Conservation (phyloP, 2,329 filamentous ascomycete genomes). For the Epichloe hybrida region DNA sequence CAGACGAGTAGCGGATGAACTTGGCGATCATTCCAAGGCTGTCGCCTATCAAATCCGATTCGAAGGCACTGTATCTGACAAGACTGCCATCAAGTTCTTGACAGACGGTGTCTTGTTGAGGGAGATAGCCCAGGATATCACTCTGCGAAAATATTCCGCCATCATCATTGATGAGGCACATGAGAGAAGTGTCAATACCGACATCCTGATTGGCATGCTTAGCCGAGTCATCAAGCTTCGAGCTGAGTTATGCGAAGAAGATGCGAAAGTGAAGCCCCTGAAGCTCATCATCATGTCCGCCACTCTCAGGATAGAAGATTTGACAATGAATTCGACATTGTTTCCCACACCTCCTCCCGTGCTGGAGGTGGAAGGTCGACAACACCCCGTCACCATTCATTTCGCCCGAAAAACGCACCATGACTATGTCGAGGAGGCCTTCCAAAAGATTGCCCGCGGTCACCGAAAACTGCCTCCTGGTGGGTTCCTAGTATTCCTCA, state of each 20-base stretch:
- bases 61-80: conserved; percentile 64
- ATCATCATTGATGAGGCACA: conserved; percentile 96
- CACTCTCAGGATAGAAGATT: conserved; percentile 79
- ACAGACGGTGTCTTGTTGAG: conserved; percentile 91
- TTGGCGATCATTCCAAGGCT: conserved; percentile 60
- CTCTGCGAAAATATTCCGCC: conserved; percentile 78
- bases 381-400: conserved; percentile 81
- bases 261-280: conserved; percentile 58
- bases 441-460: conserved; percentile 65
- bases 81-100: conserved; percentile 96
- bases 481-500: conserved; percentile 86
- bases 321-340: conserved; percentile 69
- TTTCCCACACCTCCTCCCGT: conserved; percentile 69
- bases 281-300: conserved; percentile 98
- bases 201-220: conserved; percentile 94
- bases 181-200: conserved; percentile 93
- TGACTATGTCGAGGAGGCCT: conserved; percentile 86
- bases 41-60: conserved; percentile 95
- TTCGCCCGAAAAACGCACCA: conserved; percentile 71
- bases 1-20: conserved; percentile 74
- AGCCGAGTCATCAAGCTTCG: conserved; percentile 82
- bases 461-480: conserved; percentile 84
- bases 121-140: conserved; percentile 81
- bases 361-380: conserved; percentile 79
- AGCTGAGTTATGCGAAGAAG: conserved; percentile 57